Base-by-base conservation (phyloP, 2,329 filamentous ascomycete genomes). In the Fusarium sp. region DNA sequence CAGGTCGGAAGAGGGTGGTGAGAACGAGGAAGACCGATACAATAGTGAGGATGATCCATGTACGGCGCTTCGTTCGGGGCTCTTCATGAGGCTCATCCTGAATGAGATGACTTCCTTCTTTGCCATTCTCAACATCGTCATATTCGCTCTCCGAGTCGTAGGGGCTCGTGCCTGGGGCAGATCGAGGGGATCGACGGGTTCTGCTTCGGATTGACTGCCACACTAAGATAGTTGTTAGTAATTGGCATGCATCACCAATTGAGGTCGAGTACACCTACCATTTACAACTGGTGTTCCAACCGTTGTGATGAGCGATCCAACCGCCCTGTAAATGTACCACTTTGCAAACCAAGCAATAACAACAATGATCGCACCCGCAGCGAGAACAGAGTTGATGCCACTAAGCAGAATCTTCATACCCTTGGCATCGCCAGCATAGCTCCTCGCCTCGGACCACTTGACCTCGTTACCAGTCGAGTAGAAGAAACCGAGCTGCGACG, bases 401-500 rank as follows among this genome's bases (percentile, higher is more conserved):
- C 75, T 77, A 4, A 78, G 65, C 44, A 78, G 42, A 15, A 78
- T 77, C 62, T 77, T 77, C 54, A 76, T 69, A 45, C 71, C 76
- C 49, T 78, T 75, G 33, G 72, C 61, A 49, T 77, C 75, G 16
- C 69, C 59, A 30, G 77, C 75, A 38, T 77, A 77, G 15, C 70
- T 57, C 26, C 67, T 51, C 2, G 74, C 77, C 51, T 78, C 77
- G 2, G 67, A 63, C 77, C 77, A 78, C 33, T 77, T 72, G 10
- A 78, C 58, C 46, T 77, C 75, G 31, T 76, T 76, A 15, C 76
- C 76, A 0, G 77, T 77, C 18, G 74, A 62, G 57, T 71, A 76
- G 50, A 69, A 78, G 70, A 78, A 78, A 33, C 77, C 76, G 16
- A 77, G 54, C 28, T 78, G 76, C 5, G 76, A 77, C 3, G 77